Evolutionary conservation across 2,329 filamentous ascomycete genomes (phyloP).

Genomic region (Lachnellula subtilissima): DNA sequence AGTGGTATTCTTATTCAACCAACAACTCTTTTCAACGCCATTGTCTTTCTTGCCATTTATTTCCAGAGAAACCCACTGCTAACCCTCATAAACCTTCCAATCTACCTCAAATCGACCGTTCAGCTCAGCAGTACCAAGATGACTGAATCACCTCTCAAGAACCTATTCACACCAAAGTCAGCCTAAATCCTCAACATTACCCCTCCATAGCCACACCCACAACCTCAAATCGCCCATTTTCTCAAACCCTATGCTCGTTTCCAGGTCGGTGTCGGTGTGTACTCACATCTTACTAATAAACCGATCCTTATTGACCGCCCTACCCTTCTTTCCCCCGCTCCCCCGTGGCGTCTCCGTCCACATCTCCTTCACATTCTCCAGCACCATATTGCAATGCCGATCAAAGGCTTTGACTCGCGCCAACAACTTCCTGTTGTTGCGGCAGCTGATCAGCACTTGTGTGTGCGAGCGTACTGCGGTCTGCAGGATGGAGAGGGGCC

Average conservation of each 20-base stretch:
- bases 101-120: slow-evolving; percentile 14
- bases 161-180: slow-evolving; percentile 23
- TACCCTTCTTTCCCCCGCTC: slow-evolving; percentile 80
- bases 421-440: slow-evolving; percentile 96
- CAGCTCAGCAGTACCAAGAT: slow-evolving; percentile 34
- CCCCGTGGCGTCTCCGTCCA: slow-evolving; percentile 91
- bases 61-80: slow-evolving; percentile 19
- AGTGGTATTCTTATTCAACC: slow-evolving; percentile 21
- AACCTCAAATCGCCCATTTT: slow-evolving; percentile 3
- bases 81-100: slow-evolving; percentile 16
- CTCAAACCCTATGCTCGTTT: background rate
- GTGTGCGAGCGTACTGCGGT: slow-evolving; percentile 92
- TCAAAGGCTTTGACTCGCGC: slow-evolving; percentile 98
- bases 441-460: slow-evolving; percentile 94
- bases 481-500: slow-evolving; percentile 88
- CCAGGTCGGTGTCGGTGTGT: background rate
- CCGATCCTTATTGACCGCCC: slow-evolving; percentile 92
- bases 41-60: slow-evolving; percentile 15
- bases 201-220: background rate
- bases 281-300: slow-evolving; percentile 96
- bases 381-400: slow-evolving; percentile 97
- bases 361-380: slow-evolving; percentile 98
- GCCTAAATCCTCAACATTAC: slow-evolving; percentile 1
- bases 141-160: slow-evolving; percentile 35
- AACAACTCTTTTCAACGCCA: slow-evolving; percentile 25